Evolutionary conservation across 768 basidiomycete species (phyloP).

Genomic region (Lactarius psammicola): DNA sequence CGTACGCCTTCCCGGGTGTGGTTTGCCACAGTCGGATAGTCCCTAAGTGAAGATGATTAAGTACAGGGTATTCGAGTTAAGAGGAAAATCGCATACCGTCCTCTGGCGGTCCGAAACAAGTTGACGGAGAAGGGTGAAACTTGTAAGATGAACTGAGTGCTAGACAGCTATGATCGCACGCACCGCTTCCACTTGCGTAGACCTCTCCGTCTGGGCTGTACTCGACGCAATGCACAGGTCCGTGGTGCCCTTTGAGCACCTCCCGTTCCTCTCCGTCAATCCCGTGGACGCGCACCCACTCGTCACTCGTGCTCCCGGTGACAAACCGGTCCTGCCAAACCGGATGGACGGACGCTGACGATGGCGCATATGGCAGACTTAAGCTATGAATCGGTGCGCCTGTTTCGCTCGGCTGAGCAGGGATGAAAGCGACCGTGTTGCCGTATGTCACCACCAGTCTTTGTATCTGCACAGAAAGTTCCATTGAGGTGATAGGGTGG

Average conservation of each 20-base stretch:
- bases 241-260: slow-evolving; percentile 94
- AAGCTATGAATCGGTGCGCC: slow-evolving; percentile 69
- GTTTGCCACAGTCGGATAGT: slow-evolving; percentile 98
- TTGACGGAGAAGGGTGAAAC: slow-evolving; percentile 19
- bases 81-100: slow-evolving; percentile 53
- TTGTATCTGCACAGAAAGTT: slow-evolving; percentile 76
- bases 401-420: slow-evolving; percentile 52
- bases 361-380: slow-evolving; percentile 80
- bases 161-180: slow-evolving; percentile 37
- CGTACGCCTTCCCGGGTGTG: slow-evolving; percentile 89
- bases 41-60: slow-evolving; percentile 44
- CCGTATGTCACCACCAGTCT: slow-evolving; percentile 90
- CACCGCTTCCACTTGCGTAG: slow-evolving; percentile 95
- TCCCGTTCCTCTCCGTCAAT: slow-evolving; percentile 89
- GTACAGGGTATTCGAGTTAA: slow-evolving; percentile 12
- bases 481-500: slow-evolving; percentile 90
- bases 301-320: slow-evolving; percentile 84
- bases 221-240: slow-evolving; percentile 91
- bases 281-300: slow-evolving; percentile 95
- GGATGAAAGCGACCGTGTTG: slow-evolving; percentile 89
- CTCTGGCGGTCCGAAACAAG: slow-evolving; percentile 46
- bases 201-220: slow-evolving; percentile 97
- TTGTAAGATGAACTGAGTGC: slow-evolving; percentile 15
- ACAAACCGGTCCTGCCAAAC: slow-evolving; percentile 86
- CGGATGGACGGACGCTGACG: slow-evolving; percentile 94